A percentile compares a stretch with the other conserved stretches of the same genome.
Conservation (phyloP, 2,329 filamentous ascomycete genomes). For the Dryadomyces quercivorus region DNA sequence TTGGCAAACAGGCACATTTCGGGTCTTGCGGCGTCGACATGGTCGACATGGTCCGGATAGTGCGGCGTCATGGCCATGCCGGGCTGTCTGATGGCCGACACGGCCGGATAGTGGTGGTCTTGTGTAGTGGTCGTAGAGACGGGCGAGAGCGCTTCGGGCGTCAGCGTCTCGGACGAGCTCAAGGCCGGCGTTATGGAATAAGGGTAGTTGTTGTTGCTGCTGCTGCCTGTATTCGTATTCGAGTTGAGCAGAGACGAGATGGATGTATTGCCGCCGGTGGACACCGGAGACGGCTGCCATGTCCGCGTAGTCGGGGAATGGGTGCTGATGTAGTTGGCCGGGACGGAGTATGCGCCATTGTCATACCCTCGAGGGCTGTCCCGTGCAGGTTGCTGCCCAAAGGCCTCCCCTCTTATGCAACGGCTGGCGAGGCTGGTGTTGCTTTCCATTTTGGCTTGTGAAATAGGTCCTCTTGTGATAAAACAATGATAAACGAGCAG, state of each 20-base stretch:
- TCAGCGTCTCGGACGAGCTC: not conserved
- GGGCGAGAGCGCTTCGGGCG: not conserved
- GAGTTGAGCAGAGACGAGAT: not conserved
- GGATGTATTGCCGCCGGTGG: not conserved
- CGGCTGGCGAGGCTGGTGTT: not conserved
- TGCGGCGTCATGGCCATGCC: too few relatives aligned
- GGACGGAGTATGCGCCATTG: not conserved
- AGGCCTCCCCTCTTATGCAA: not conserved
- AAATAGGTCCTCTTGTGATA: not conserved
- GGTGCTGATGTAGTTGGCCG: not conserved
- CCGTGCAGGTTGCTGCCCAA: not conserved
- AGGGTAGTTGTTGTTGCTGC: not conserved
- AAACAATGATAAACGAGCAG: not conserved
- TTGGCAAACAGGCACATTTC: not conserved
- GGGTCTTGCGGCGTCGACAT: too few relatives aligned
- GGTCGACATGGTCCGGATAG: too few relatives aligned
- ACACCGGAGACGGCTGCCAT: not conserved
- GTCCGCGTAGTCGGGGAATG: not conserved
- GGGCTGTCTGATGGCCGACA: too few relatives aligned
- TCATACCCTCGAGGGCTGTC: not conserved
- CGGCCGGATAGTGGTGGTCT: not conserved
- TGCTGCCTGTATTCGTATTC: not conserved
- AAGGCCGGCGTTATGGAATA: not conserved
- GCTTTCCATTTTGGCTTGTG: not conserved
- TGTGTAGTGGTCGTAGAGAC: not conserved